Base-by-base conservation (phyloP, 345 rosid genomes). In the Anacardium occidentale region DNA sequence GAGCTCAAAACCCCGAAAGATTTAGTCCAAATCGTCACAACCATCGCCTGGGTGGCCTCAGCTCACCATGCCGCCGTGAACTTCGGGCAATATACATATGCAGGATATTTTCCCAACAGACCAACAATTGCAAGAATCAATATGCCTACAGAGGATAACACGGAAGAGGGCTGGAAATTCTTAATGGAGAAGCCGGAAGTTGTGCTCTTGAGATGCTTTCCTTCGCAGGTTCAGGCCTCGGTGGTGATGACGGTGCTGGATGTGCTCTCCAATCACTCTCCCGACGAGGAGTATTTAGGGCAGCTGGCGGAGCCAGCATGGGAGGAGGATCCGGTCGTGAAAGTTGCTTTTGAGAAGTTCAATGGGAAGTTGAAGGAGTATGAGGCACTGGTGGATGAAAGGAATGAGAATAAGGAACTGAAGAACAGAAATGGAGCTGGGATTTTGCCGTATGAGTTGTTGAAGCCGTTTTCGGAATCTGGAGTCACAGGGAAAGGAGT, bases 51-150 rank as follows among this genome's bases (percentile, higher is more conserved):
- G 90, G 77, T 80, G 6, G 5, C 87, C 32, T 84, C 89, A 0
- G 87, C 83, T 1, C 90, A 82, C 71, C 89, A 87, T 9, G 83
- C 89, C 1, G 75, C 89, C 0, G 89, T 87, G 3, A 85, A 87
- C 81, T 88, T 83, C 18, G 89, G 88, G 3, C 91, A 88, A 25
- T 85, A 88, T 60, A 4, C 80, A 17, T 81, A 62, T 29, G 90
- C 52, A 0, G 92, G 87, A 0, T 85, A 84, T 74, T 79, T 88
- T 64, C 88, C 90, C 0, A 88, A 80, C 55, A 64, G 84, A 58
- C 90, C 92, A 0, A 78, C 90, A 34, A 74, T 78, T 15, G 82
- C 85, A 0, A 80, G 90, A 51, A 53, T 7, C 9, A 76, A 81
- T 25, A 84, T 88, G 85, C 88, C 88, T 0, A 52, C 69, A 0